phyloP scores from a whole-genome alignment of 2,329 filamentous ascomycete genomes.

The Cadophora sp. region DNA sequence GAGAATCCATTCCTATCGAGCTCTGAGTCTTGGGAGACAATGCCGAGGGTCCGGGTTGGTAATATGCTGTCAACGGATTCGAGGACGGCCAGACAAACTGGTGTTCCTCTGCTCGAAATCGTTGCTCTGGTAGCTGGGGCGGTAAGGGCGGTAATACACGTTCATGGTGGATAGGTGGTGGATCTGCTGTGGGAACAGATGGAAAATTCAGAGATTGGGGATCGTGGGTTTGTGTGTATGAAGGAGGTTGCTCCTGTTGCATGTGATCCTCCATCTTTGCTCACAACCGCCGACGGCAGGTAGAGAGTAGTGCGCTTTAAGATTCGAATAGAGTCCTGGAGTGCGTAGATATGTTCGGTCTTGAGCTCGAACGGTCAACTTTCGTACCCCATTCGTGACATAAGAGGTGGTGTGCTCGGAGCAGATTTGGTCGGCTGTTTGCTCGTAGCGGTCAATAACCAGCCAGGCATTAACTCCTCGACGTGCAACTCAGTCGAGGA shows the following conservation, averaged over 20 bases:
- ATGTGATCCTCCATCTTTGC: constrained; percentile 43
- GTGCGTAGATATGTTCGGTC: background rate
- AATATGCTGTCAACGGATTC: constrained; percentile 45
- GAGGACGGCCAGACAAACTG: constrained; percentile 43
- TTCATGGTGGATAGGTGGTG: constrained; percentile 41
- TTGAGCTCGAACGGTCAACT: constrained; percentile 14
- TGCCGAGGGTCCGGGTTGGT: constrained; percentile 42
- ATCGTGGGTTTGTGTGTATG: constrained; percentile 42
- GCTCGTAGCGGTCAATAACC: constrained; percentile 18
- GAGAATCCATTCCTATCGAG: constrained; percentile 34
- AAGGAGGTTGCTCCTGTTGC: constrained; percentile 40
- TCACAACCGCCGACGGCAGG: constrained; percentile 33
- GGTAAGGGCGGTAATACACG: constrained; percentile 42
- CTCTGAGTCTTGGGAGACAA: constrained; percentile 39
- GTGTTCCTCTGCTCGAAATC: constrained; percentile 37
- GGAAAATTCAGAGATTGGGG: constrained; percentile 40
- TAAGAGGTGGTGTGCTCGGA: constrained; percentile 18
- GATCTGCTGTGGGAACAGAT: constrained; percentile 40
- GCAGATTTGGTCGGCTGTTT: constrained; percentile 24
- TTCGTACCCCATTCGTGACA: constrained; percentile 26
- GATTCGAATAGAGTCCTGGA: background rate
- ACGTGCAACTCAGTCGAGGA: background rate
- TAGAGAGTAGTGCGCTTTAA: background rate
- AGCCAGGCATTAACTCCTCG: background rate
- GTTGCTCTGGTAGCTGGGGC: constrained; percentile 33